These are phyloP conservation scores for Boletales sp. DNA, from an alignment of 768 basidiomycete species.

Conservation along the genomic window DNA sequence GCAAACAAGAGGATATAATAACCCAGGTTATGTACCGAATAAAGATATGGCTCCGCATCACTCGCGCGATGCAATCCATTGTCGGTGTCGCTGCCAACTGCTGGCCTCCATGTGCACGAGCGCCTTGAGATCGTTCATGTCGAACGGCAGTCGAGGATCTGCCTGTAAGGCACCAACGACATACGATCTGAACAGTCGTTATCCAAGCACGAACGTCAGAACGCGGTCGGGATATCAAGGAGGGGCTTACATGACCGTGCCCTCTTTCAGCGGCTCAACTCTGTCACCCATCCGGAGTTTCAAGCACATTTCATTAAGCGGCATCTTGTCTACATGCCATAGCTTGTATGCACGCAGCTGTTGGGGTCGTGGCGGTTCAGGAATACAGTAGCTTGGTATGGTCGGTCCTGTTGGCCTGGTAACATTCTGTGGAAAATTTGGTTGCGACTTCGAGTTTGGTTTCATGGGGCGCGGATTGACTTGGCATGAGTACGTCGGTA, in stretches of 20 bases:
- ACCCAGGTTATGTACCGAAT: background rate
- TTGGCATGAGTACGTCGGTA: slow-evolving; percentile 24
- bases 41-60: slow-evolving; percentile 1
- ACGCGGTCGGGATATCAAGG: too few species aligned
- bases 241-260: slow-evolving; percentile 44
- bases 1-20: background rate
- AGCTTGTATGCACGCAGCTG: slow-evolving; percentile 43
- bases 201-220: background rate
- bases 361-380: slow-evolving; percentile 32
- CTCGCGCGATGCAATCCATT: slow-evolving; percentile 33
- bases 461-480: slow-evolving; percentile 17
- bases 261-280: slow-evolving; percentile 40
- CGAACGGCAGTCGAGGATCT: slow-evolving; percentile 36
- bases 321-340: slow-evolving; percentile 36
- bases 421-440: background rate
- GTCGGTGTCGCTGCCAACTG: slow-evolving; percentile 41
- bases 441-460: background rate
- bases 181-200: slow-evolving; percentile 34
- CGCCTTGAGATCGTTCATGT: slow-evolving; percentile 30
- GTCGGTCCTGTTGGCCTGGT: background rate
- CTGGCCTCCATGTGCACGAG: slow-evolving; percentile 38
- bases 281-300: slow-evolving; percentile 27
- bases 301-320: slow-evolving; percentile 39
- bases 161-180: slow-evolving; percentile 40
- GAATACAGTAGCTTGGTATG: slow-evolving; percentile 24